Evolutionary conservation across 495 filamentous ascomycete genomes (phyloP).

Genomic region (Staphylotrichum longicolle): DNA sequence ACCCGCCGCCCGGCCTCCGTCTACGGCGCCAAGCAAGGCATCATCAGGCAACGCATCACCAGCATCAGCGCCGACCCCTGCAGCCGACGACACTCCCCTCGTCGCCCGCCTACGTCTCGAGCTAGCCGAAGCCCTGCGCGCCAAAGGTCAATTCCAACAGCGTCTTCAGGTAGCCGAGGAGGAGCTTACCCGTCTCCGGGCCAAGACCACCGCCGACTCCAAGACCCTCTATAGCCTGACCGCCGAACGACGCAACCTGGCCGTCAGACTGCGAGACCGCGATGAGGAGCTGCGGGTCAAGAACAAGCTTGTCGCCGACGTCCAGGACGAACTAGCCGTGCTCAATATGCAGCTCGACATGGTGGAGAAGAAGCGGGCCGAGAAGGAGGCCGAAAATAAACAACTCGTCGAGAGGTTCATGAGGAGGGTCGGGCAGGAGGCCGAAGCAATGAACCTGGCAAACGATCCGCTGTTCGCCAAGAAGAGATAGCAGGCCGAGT

Average conservation of each 20-base stretch:
- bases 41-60: conserved; percentile 3
- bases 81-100: conserved; percentile 34
- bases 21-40: conserved; percentile 1
- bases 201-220: conserved; percentile 53
- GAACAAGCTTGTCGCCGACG: conserved; percentile 74
- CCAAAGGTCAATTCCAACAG: conserved; percentile 62
- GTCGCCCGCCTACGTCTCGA: conserved; percentile 58
- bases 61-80: conserved; percentile 9
- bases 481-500: conserved; percentile 8
- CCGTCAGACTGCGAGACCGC: conserved; percentile 66
- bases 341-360: conserved; percentile 85
- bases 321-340: conserved; percentile 87
- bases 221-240: conserved; percentile 61
- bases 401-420: conserved; percentile 90
- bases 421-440: conserved; percentile 78
- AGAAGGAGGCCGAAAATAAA: conserved; percentile 77
- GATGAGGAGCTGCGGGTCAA: conserved; percentile 85
- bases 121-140: conserved; percentile 70
- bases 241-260: conserved; percentile 58
- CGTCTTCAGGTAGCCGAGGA: conserved; percentile 57
- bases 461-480: conserved; percentile 38
- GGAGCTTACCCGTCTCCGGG: conserved; percentile 59
- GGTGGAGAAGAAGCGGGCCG: conserved; percentile 66
- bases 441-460: conserved; percentile 77
- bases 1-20: conserved; percentile 18